Evolutionary conservation across 371 early-diverging fungal genomes (phyloP), one percentile per base, ranked within the genome.

Genomic region (Lichtheimia hyalospora): DNA sequence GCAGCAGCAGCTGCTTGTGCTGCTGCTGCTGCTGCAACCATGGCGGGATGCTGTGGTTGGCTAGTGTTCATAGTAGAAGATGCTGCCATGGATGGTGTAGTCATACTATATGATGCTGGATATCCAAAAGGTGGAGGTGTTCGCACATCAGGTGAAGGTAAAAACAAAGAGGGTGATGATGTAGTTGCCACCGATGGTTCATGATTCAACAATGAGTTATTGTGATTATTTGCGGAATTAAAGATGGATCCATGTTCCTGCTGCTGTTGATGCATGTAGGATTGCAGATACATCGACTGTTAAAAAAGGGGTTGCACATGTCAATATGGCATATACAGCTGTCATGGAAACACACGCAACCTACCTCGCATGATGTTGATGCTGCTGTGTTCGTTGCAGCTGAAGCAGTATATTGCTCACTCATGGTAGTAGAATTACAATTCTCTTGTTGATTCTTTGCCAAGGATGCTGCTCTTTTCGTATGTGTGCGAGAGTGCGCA

Each of bases 401-500:
- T 34, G 34, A 34, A 25, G 52, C 14, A 51, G 52, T 23, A 51
- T 51, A 51, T 28, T 28, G 25, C 21, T 18, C 23, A 51, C 27
- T 15, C 12, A 15, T n/a, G 27, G 27, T 27, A 25, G 51, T 15
- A 15, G 27, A 25, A 51, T 34, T 10, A 8, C 10, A 34, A 34
- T 6, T 34, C 10, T 34, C 10, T 34, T 34, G 34, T 34, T 34
- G 34, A 8, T 8, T 34, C 34, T 34, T 34, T 34, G 34, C 46
- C 53, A 53, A 20, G 3, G 53, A 53, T 12, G 8, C 10, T 20
- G 40, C 46, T 40, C 59, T 67, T 48, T 67, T 67, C 20, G 53
- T 65, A 44, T 81, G 81, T 6, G 77, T 77, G 12, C 77, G 61
- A 43, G 70, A 62, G 50, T 81, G 81, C 1, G 81, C 81, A 39